Base-by-base conservation (phyloP, 2,329 filamentous ascomycete species). In the Daldinia sp. region DNA sequence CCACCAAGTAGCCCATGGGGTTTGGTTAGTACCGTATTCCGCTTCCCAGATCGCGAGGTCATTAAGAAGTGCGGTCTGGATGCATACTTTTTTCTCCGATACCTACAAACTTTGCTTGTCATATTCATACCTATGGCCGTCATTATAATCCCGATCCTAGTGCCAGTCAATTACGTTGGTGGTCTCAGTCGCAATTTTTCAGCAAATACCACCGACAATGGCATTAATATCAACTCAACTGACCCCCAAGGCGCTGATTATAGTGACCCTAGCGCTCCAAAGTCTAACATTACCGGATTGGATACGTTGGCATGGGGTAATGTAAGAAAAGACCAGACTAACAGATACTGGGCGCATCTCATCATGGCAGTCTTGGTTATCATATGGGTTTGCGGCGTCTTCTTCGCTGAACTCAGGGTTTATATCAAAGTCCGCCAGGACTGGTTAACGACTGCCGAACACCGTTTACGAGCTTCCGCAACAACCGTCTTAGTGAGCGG, bases 21-120 rank as follows among this genome's bases (percentile, higher is more conserved):
- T 13, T 79, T 90, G 65, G 71, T 88, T 73, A 77, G 87, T 80
- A 78, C 83, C 83, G 71, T 97, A 85, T 85, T 92, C 82, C 79
- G 90, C 82, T 82, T 93, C 82, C 79, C 89, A 84, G 87, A 93
- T 69, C 86, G 93, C 12, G 93, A 97, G 74, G 89, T 99, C 73
- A 97, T 99, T 75, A 91, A 95, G 60, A 97, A 98, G 80, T 98
- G 95, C 74, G 96, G 96, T 18, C 87, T 99, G 9, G 96, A 99
- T 78, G 94, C 95, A 76, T 99, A 97, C 82, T 97, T 98, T 83
- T 99, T 99, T 60, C 74, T 79, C 20, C 78, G 92, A 71, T 94
- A 93, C 79, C 84, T 94, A 28, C 89, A 91, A 68, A 92, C 93
- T 76, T 88, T 98, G 4, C 87, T 98, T 48, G 90, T 97, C 77